These are phyloP conservation scores for Aspergillus quadrilineatus DNA, from an alignment of 2,329 filamentous ascomycete species.

Conservation along the genomic window DNA sequence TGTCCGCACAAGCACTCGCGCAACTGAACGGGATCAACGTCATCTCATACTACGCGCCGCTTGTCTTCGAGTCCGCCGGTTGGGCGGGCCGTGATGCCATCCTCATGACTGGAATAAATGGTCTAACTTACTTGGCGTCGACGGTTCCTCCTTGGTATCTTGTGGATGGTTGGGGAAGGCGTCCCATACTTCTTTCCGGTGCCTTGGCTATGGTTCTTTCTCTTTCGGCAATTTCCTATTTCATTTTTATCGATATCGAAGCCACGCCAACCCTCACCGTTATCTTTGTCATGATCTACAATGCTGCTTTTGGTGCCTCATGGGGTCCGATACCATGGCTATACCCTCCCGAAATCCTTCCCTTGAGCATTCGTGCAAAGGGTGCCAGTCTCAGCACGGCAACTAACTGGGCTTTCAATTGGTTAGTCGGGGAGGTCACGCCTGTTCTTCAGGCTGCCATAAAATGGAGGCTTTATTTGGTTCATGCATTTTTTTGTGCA, in stretches of 20 bases:
- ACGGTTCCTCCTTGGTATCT: slow-evolving; percentile 97
- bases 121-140: slow-evolving; percentile 82
- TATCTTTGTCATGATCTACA: slow-evolving; percentile 96
- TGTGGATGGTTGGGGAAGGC: slow-evolving; percentile 86
- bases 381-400: slow-evolving; percentile 94
- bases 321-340: slow-evolving; percentile 99
- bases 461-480: slow-evolving; percentile 86
- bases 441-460: slow-evolving; percentile 90
- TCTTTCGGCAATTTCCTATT: slow-evolving; percentile 88
- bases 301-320: slow-evolving; percentile 92
- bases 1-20: slow-evolving; percentile 94
- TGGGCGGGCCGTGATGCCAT: slow-evolving; percentile 89
- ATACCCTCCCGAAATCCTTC: slow-evolving; percentile 97
- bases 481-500: slow-evolving; percentile 96
- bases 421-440: slow-evolving; percentile 92
- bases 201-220: slow-evolving; percentile 87
- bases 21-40: slow-evolving; percentile 99
- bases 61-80: slow-evolving; percentile 95
- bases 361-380: slow-evolving; percentile 93
- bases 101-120: slow-evolving; percentile 96
- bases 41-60: slow-evolving; percentile 96
- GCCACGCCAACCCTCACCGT: slow-evolving; percentile 83
- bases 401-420: slow-evolving; percentile 98
- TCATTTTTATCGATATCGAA: slow-evolving; percentile 79
- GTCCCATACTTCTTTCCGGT: slow-evolving; percentile 84